phyloP scores from a whole-genome alignment of 805 yeast species.

The Spencermartinsiella europaea region DNA sequence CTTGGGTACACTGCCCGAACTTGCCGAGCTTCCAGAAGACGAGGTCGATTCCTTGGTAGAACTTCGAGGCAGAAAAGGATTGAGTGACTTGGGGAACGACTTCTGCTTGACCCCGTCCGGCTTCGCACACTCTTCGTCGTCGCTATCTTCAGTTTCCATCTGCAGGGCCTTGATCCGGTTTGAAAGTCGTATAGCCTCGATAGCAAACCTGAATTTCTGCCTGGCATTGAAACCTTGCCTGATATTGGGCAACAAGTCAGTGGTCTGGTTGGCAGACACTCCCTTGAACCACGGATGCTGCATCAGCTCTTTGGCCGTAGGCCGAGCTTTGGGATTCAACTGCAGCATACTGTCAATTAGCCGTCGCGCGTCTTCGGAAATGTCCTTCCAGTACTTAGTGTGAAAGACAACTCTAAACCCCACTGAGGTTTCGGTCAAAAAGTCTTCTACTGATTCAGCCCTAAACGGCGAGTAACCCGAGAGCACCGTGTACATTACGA shows the following conservation, averaged over 20 bases:
- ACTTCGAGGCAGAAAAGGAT: constrained; percentile 1
- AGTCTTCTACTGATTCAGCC: constrained; percentile 76
- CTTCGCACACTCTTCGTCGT: constrained; percentile 45
- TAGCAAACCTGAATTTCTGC: constrained; percentile 76
- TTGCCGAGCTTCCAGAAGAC: constrained; percentile 2
- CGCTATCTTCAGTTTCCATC: constrained; percentile 43
- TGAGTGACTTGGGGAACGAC: constrained; percentile 1
- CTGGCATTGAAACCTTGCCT: constrained; percentile 80
- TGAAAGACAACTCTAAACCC: constrained; percentile 79
- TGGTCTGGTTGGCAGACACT: constrained; percentile 26
- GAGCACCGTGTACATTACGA: constrained; percentile 80
- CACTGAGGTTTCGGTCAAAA: constrained; percentile 70
- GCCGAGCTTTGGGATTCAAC: constrained; percentile 60
- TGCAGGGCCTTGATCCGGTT: constrained; percentile 71
- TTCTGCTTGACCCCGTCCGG: background rate
- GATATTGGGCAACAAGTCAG: constrained; percentile 67
- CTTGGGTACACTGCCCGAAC: constrained; percentile 3
- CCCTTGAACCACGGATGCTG: constrained; percentile 69
- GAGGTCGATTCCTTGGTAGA: background rate
- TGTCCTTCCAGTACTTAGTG: constrained; percentile 76
- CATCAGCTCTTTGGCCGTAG: constrained; percentile 61
- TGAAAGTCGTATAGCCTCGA: constrained; percentile 75
- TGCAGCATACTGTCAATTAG: constrained; percentile 70
- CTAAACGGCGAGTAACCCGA: constrained; percentile 93
- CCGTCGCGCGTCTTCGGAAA: constrained; percentile 73